phyloP scores from a whole-genome alignment of 2,329 filamentous ascomycete species.

The Aspergillus thermomutatus region DNA sequence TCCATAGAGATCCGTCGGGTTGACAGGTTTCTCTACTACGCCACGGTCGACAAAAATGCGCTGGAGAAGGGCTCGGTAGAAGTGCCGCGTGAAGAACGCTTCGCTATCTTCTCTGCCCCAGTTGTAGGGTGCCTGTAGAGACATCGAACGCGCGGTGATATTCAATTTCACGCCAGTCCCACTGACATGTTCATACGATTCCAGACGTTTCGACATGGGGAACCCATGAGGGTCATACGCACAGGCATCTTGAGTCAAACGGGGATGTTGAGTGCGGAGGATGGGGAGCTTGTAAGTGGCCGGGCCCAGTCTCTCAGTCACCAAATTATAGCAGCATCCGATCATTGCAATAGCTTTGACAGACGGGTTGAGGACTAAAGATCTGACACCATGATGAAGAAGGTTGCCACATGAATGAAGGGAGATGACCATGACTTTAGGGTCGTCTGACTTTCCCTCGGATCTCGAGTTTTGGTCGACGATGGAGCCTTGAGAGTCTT shows the following conservation, averaged over 20 bases:
- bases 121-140: conserved; percentile 89
- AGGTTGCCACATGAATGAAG: conserved; percentile 97
- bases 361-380: conserved; percentile 75
- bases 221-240: conserved; percentile 88
- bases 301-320: conserved; percentile 84
- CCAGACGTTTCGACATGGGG: conserved; percentile 76
- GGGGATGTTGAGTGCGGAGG: conserved; percentile 69
- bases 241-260: conserved; percentile 64
- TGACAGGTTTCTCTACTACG: conserved; percentile 61
- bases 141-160: conserved; percentile 97
- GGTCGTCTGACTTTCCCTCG: conserved; percentile 14
- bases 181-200: conserved; percentile 51
- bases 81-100: conserved; percentile 86
- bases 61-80: conserved; percentile 86
- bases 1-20: conserved; percentile 27
- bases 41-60: conserved; percentile 85
- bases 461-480: neutral
- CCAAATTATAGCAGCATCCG: conserved; percentile 95
- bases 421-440: conserved; percentile 76
- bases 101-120: conserved; percentile 82
- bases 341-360: conserved; percentile 93
- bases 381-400: conserved; percentile 89
- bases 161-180: conserved; percentile 73
- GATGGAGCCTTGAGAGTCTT: neutral
- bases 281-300: conserved; percentile 81